Evolutionary conservation across 768 basidiomycete genomes (phyloP).

Genomic region (Gyrodon lividus): DNA sequence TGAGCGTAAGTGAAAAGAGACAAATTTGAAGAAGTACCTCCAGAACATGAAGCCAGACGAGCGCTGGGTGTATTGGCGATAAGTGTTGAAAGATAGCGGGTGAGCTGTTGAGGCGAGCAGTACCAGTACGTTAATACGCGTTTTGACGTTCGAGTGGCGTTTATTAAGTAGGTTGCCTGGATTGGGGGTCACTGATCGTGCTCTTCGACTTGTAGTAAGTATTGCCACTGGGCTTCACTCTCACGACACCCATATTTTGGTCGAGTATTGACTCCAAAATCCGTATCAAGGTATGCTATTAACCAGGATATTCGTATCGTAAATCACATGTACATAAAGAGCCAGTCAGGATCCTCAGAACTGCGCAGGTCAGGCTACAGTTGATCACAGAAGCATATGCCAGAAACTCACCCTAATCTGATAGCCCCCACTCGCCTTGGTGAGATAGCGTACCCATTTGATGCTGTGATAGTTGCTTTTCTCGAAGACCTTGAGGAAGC

Average conservation of each 20-base stretch:
- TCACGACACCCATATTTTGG: no score
- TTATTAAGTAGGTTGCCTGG: conserved; percentile 23
- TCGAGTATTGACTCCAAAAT: conserved; percentile 8
- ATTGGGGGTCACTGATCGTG: conserved; percentile 23
- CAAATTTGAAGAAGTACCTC: conserved; percentile 36
- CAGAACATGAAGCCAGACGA: conserved; percentile 42
- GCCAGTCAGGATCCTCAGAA: conserved; percentile 23
- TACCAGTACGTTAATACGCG: conserved; percentile 12
- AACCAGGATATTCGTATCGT: conserved; percentile 24
- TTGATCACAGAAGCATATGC: background rate
- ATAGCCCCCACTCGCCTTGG: conserved; percentile 91
- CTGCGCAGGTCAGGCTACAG: conserved; percentile 10
- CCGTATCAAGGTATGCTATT: conserved; percentile 24
- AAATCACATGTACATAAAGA: conserved; percentile 24
- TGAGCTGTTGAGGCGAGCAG: conserved; percentile 1
- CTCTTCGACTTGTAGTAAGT: no score
- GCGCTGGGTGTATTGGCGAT: conserved; percentile 12
- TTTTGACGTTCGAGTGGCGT: conserved; percentile 19
- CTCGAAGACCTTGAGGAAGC: conserved; percentile 98
- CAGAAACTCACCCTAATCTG: conserved; percentile 79
- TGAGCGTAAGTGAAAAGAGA: background rate
- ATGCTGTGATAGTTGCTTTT: conserved; percentile 92
- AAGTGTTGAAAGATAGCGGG: conserved; percentile 6
- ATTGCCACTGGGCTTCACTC: no score
- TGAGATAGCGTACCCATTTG: conserved; percentile 94